phyloP scores from a whole-genome alignment of 1,139 yeast genomes.

The Arxiozyma bovina region DNA sequence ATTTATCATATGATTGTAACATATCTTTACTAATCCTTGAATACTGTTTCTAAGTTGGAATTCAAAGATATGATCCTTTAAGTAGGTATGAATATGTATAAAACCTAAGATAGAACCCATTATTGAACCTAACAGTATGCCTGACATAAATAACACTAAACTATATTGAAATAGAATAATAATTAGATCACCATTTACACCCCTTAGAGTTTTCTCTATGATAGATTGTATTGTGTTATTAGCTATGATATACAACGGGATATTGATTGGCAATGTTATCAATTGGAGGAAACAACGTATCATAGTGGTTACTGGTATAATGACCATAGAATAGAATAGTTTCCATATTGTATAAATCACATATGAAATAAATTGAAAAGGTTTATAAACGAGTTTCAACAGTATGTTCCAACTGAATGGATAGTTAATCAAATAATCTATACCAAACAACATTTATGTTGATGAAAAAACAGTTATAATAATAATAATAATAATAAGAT shows the following conservation, averaged over 20 bases:
- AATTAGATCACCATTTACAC: neutral
- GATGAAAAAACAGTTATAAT: neutral
- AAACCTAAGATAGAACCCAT: constrained; percentile 17
- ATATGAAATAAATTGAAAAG: neutral
- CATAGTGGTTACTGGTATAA: neutral
- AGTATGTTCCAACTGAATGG: neutral
- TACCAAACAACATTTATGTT: neutral
- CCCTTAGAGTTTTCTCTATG: neutral
- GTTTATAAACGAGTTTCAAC: neutral
- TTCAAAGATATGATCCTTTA: constrained; percentile 1
- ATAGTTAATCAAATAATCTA: neutral
- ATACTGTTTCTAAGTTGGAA: neutral
- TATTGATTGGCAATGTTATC: constrained; percentile 7
- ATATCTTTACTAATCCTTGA: neutral
- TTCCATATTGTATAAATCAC: neutral
- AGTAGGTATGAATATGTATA: constrained; percentile 11
- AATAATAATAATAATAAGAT: too few relatives aligned
- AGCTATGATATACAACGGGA: constrained; percentile 4
- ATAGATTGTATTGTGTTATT: constrained; percentile 10
- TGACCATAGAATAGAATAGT: neutral
- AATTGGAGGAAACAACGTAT: neutral
- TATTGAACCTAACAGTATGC: constrained; percentile 13
- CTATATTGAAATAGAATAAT: constrained; percentile 16
- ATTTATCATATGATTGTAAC: neutral
- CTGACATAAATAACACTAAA: constrained; percentile 13